Percentiles rank a stretch among this genome's conserved stretches.
phyloP scores from a whole-genome alignment of 208 protist genomes.

The Leishmania martiniquensis region DNA sequence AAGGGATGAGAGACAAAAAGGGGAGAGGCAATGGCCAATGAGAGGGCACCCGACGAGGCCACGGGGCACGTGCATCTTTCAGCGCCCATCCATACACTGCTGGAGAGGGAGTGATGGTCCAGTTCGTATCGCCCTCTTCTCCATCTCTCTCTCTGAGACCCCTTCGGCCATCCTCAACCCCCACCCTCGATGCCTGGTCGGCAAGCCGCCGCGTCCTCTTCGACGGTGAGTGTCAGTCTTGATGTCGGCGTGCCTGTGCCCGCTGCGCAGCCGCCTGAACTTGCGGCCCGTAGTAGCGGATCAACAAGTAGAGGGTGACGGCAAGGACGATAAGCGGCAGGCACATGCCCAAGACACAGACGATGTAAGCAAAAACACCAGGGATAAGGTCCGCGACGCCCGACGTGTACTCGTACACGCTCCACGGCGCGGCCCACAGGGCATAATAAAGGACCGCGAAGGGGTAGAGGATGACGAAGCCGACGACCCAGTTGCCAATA shows the following conservation, averaged over 20 bases:
- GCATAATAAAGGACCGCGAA: conserved; percentile 88
- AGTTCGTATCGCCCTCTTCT: neutral
- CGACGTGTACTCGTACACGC: conserved; percentile 78
- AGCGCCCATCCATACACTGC: neutral
- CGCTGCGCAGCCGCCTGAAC: conserved; percentile 31
- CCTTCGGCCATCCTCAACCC: too few relatives aligned
- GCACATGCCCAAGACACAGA: conserved; percentile 63
- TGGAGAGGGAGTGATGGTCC: too few relatives aligned
- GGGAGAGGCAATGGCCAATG: neutral
- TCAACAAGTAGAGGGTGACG: conserved; percentile 42
- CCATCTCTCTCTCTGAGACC: too few relatives aligned
- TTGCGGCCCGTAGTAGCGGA: conserved; percentile 33
- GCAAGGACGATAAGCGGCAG: conserved; percentile 62
- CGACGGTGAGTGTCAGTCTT: conserved; percentile 11
- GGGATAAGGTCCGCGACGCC: conserved; percentile 61
- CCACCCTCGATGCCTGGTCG: neutral
- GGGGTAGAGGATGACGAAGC: conserved; percentile 82
- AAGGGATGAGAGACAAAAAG: neutral
- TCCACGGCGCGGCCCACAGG: conserved; percentile 74
- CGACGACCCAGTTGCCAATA: conserved; percentile 74
- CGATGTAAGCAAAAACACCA: conserved; percentile 56
- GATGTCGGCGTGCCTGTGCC: conserved; percentile 27
- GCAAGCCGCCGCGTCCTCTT: neutral
- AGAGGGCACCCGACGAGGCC: neutral
- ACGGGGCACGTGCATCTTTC: neutral